Conservation (phyloP, 2,329 filamentous ascomycete genomes). For the Cryphonectria parasitica region DNA sequence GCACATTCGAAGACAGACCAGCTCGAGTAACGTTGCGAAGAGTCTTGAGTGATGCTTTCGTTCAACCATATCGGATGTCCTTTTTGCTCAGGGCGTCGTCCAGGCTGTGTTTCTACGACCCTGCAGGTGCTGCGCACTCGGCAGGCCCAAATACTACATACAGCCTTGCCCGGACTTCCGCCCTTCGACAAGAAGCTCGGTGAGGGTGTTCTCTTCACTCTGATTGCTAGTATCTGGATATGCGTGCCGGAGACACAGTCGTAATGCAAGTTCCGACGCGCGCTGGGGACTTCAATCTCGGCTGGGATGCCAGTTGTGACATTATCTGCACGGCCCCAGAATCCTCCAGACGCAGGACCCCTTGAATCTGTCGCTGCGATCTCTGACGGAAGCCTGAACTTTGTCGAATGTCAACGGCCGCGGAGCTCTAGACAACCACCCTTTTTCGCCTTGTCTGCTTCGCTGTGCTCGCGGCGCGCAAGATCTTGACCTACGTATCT, state of each 20-base stretch:
- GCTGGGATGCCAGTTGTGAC: constrained; percentile 8
- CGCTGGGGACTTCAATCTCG: constrained; percentile 9
- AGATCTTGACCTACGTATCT: neutral
- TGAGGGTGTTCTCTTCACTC: neutral
- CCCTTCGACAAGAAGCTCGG: neutral
- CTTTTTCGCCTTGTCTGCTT: neutral
- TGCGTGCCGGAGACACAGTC: neutral
- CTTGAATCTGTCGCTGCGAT: neutral
- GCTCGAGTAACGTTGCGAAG: neutral
- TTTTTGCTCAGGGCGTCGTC: neutral
- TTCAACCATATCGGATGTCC: neutral
- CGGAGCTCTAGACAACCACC: no score
- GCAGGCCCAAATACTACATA: neutral
- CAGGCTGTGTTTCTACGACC: neutral
- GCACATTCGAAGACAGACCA: neutral
- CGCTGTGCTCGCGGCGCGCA: neutral
- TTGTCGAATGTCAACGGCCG: neutral
- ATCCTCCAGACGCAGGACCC: neutral
- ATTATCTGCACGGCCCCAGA: neutral
- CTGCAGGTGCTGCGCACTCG: neutral
- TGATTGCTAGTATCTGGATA: neutral
- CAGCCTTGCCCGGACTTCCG: constrained; percentile 2
- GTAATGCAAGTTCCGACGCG: no score
- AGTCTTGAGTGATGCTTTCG: neutral
- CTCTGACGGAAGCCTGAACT: no score